Evolutionary conservation across 305 asterid genomes (phyloP), one percentile per base, ranked within the genome.

Genomic region (Fraxinus albicans): DNA sequence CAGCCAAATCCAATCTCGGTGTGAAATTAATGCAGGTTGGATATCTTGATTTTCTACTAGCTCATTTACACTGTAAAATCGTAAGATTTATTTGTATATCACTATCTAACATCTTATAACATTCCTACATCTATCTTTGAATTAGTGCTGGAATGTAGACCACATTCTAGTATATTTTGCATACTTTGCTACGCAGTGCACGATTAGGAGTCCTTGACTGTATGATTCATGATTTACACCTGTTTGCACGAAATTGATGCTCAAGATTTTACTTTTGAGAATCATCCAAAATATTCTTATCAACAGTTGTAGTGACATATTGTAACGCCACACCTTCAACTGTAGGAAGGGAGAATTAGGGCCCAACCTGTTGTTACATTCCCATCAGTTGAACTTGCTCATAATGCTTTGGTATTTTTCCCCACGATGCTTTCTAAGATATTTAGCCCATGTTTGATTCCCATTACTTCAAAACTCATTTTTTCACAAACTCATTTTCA

Each of bases 261-360:
- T 2, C 8, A 9, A 9, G 34, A 65, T 65, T 63, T 23, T 63
- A 63, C 72, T 19, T 23, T 17, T 63, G 17, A 63, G 72, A 8
- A 63, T 63, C 21, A 3, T 63, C 72, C 31, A 63, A 63, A 63
- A 23, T 38, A 38, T 8, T 38, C 10, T 7, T 38, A 33, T 12
- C 1, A 3, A 15, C 6, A 17, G 65, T 53, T 53, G 23, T 60
- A 8, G 42, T 36, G 44, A 38, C 44, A 38, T 38, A 8, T 9
- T 38, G 86, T 84, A 12, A 87, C 47, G 77, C 73, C 3, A n/a
- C 40, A 35, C 50, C 79, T 80, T 23, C 25, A 23, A 6, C 79
- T 89, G 4, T 80, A 95, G 99, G 99, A 96, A 90, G 99, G 99
- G 87, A 92, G 98, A 88, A 96, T 96, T 98, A 93, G 96, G 83